Evolutionary conservation across 1,139 yeast species (phyloP).

Genomic region (Ogataea hybrid): DNA sequence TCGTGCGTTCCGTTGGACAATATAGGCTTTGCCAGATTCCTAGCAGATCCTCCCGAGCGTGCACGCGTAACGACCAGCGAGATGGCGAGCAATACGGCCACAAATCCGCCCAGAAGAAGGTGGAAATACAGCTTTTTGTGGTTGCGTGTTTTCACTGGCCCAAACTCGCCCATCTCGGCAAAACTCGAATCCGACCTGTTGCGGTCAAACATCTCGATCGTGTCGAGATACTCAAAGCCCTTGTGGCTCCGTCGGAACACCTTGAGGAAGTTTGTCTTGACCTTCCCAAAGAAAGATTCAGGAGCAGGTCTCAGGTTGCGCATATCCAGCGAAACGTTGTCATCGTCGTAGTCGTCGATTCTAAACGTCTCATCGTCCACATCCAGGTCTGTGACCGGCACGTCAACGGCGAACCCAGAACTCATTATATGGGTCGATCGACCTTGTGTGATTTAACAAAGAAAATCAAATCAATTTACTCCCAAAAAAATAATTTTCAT

Average conservation of each 20-base stretch:
- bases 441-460: neutral
- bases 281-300: slow-evolving; percentile 8
- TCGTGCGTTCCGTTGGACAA: slow-evolving; percentile 68
- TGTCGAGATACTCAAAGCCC: slow-evolving; percentile 22
- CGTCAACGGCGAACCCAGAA: slow-evolving; percentile 40
- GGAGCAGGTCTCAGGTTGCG: slow-evolving; percentile 15
- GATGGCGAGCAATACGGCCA: slow-evolving; percentile 10
- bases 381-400: slow-evolving; percentile 60
- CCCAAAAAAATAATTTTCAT: neutral
- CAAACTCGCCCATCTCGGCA: slow-evolving; percentile 19
- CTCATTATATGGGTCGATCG: slow-evolving; percentile 2
- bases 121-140: slow-evolving; percentile 12
- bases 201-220: slow-evolving; percentile 28
- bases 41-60: neutral
- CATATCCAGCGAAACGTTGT: slow-evolving; percentile 25
- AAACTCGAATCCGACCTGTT: slow-evolving; percentile 22
- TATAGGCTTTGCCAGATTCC: slow-evolving; percentile 9
- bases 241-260: slow-evolving; percentile 14
- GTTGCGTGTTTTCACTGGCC: slow-evolving; percentile 8
- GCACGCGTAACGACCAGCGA: slow-evolving; percentile 12
- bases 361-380: slow-evolving; percentile 44
- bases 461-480: neutral
- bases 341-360: slow-evolving; percentile 32
- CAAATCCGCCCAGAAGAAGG: slow-evolving; percentile 9
- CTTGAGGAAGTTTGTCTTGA: slow-evolving; percentile 11